Base-by-base conservation (phyloP, 1,139 yeast species). In the Taphrina deformans region DNA sequence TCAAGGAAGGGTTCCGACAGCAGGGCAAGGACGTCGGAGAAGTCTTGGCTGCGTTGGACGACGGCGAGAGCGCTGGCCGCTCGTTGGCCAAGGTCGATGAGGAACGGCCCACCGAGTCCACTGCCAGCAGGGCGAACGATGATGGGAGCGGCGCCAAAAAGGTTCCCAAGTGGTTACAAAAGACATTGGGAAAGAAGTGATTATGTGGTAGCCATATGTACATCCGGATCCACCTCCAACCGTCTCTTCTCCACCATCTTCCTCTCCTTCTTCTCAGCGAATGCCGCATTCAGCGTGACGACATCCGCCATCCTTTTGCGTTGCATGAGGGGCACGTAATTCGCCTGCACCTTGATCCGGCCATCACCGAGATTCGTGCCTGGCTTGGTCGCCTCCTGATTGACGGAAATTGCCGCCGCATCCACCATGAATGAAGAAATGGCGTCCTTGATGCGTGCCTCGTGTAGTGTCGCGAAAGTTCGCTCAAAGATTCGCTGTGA, bases 331-430 rank as follows among this genome's bases (percentile, higher is more conserved):
- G 88, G 87, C 7, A 82, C 80, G 73, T 91, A 89, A 31, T 77
- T 79, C 23, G 80, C 78, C 62, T 79, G 79, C 26, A 83, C 79
- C 65, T 85, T 80, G 0, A 92, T 92, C 41, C 77, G 75, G 0
- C 96, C 96, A 73, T 87, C 88, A 26, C 96, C 96, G 0, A 82
- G 71, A 72, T 86, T 86, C 31, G 85, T 77, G 45, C 76, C 73
- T 10, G 0, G 75, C 73, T 0, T 74, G 75, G 12, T 70, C 70
- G 40, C 72, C 73, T 56, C 69, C 63, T 10, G 72, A 68, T 58
- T 71, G 48, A 69, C 66, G 38, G 72, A 75, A 73, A 74, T 69
- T 75, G 76, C 70, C 66, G 75, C 71, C 71, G 78, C 73, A 71
- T 76, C 69, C 69, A 75, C 41, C 75, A 74, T 21, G 73, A 75